Evolutionary conservation across 1,139 yeast species (phyloP), one percentile per base, ranked within the genome.

Genomic region (Scheffersomyces lignicola): DNA sequence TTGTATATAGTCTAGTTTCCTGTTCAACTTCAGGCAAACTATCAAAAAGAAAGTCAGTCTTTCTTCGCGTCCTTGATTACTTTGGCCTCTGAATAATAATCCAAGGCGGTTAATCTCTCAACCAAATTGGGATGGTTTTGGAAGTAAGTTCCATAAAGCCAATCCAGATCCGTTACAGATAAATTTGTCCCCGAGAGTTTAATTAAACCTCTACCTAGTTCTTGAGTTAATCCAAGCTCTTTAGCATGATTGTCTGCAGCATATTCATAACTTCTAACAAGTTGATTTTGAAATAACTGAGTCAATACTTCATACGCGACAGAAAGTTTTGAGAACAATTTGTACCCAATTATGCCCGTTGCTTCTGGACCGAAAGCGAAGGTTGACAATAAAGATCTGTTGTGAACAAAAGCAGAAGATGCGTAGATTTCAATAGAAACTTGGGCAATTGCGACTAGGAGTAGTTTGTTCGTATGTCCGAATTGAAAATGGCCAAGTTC

Each of bases 401-500:
- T 92, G 44, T 80, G 77, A 55, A 87, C 76, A 52, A 92, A 88
- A 2, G 82, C 83, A 5, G 94, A 76, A 61, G 89, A 89, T 43
- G 83, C 56, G 1, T 85, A 70, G 56, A 90, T 86, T 32, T 80
- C 71, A 29, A n/a, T n/a, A n/a, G n/a, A 76, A 37, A 83, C 60
- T 50, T 85, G 86, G 10, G 66, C 59, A 60, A 88, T 92, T 33
- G 78, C 68, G 45, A 81, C 72, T 4, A 73, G 49, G 51, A 92
- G 62, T 73, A 81, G 74, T 56, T 81, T 81, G 12, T 89, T 68
- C 42, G 90, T 82, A 60, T 92, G 98, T 40, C 83, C 81, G 57
- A 84, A 73, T 48, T 84, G 83, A 98, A 98, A 92, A 60, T 92
- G 98, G 32, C 98, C 98, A 48, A 92, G 83, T 66, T 92, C 98